phyloP scores from a whole-genome alignment of 2,329 filamentous ascomycete genomes.

The Pseudogymnoascus pannorum region DNA sequence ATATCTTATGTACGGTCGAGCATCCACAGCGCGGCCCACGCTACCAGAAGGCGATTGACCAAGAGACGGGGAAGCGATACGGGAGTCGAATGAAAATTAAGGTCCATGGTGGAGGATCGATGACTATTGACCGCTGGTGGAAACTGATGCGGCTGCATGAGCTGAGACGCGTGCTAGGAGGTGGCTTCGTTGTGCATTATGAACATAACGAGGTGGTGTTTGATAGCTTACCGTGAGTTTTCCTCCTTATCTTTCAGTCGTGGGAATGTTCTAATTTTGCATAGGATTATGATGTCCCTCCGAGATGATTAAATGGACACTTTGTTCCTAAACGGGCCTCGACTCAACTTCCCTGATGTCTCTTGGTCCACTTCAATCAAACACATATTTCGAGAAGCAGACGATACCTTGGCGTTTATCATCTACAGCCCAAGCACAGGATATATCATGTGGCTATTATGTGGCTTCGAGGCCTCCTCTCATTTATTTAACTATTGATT shows the following conservation, averaged over 20 bases:
- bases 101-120: constrained; percentile 49
- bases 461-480: neutral
- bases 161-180: constrained; percentile 52
- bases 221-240: constrained; percentile 44
- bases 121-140: constrained; percentile 68
- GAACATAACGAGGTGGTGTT: constrained; percentile 54
- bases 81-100: constrained; percentile 56
- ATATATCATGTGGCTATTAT: neutral
- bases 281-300: constrained; percentile 1
- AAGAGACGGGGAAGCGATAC: constrained; percentile 51
- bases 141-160: constrained; percentile 58
- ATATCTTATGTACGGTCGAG: constrained; percentile 59
- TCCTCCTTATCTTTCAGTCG: neutral
- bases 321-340: neutral
- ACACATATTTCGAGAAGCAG: neutral
- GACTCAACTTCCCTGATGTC: neutral
- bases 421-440: neutral
- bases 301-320: neutral
- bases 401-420: constrained; percentile 4
- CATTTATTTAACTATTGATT: constrained; percentile 5
- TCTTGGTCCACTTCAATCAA: neutral
- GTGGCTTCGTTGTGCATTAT: constrained; percentile 57
- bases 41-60: constrained; percentile 56
- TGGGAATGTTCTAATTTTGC: neutral
- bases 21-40: constrained; percentile 59